Percentiles rank a stretch among this genome's conserved stretches.
These are phyloP conservation scores for Juglanconis sp. DNA, from an alignment of 2,329 filamentous ascomycete species.

Conservation along the genomic window DNA sequence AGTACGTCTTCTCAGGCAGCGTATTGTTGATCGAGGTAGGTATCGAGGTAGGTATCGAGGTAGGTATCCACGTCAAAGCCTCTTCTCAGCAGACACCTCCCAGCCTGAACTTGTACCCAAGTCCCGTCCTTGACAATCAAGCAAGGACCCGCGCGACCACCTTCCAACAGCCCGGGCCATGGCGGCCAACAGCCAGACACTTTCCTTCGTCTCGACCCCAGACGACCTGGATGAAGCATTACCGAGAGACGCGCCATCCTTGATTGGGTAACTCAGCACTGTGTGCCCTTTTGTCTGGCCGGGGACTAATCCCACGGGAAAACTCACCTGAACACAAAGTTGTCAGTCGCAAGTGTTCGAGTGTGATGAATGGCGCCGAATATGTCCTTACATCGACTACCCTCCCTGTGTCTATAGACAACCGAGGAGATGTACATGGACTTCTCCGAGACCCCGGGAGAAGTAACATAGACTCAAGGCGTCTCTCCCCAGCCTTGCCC, in stretches of 20 bases:
- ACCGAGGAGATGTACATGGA: constrained; percentile 8
- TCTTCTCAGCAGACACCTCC: constrained; percentile 1
- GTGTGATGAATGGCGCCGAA: neutral
- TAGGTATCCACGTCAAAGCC: constrained; percentile 4
- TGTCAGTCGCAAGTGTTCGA: neutral
- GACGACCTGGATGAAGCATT: neutral
- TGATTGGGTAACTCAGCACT: neutral
- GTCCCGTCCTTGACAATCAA: constrained; percentile 18
- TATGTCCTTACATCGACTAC: constrained; percentile 1
- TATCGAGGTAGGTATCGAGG: constrained; percentile 1
- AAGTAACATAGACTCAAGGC: constrained; percentile 12
- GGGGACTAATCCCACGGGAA: neutral
- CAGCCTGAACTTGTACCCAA: constrained; percentile 5
- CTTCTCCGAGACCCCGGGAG: constrained; percentile 6
- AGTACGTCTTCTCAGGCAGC: constrained; percentile 10
- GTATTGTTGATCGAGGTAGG: constrained; percentile 7
- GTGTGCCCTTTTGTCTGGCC: neutral
- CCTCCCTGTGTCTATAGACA: constrained; percentile 12
- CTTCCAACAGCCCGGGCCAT: neutral
- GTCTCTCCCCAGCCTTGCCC: constrained; percentile 6
- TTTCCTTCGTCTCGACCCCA: neutral
- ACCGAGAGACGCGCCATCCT: neutral
- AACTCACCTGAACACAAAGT: neutral
- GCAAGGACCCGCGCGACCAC: constrained; percentile 15
- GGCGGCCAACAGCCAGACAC: constrained; percentile 5